A percentile compares a stretch with the other conserved stretches of the same genome.
These are phyloP conservation scores for Suhomyces tanzawaensis DNA, from an alignment of 805 yeast species.

Conservation along the genomic window DNA sequence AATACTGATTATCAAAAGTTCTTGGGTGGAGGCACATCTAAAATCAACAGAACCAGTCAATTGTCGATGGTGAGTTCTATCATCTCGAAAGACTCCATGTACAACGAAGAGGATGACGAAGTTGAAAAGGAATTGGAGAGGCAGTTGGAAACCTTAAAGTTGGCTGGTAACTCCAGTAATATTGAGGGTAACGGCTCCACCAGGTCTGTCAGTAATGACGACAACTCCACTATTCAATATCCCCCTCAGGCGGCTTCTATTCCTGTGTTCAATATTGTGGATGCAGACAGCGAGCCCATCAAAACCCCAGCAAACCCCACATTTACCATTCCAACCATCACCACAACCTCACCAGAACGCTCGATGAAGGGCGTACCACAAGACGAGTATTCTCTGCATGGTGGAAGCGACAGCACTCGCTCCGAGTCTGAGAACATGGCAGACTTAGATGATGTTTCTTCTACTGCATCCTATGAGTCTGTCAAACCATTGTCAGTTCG, in stretches of 20 bases:
- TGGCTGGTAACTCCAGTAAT: conserved; percentile 8
- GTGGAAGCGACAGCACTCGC: neutral
- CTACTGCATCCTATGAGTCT: conserved; percentile 16
- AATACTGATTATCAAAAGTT: conserved; percentile 28
- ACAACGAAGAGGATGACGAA: conserved; percentile 31
- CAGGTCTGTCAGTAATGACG: neutral
- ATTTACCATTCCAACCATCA: conserved; percentile 1
- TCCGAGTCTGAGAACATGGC: conserved; percentile 1
- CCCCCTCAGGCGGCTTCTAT: conserved; percentile 1
- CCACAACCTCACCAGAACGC: conserved; percentile 1
- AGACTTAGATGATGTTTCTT: conserved; percentile 11
- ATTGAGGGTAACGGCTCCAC: neutral
- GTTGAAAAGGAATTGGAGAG: conserved; percentile 37
- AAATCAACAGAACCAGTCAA: conserved; percentile 26
- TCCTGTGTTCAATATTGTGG: conserved; percentile 8
- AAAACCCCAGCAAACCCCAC: neutral
- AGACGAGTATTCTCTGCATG: neutral
- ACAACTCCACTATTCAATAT: neutral
- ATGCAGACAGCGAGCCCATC: conserved; percentile 4
- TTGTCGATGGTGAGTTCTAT: conserved; percentile 43
- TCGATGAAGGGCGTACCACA: neutral
- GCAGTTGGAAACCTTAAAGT: conserved; percentile 36
- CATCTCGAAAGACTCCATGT: conserved; percentile 33
- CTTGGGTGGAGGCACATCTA: conserved; percentile 12
- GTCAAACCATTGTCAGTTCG: conserved; percentile 21